Base-by-base conservation (phyloP, 768 basidiomycete genomes). In the Russula lepida region DNA sequence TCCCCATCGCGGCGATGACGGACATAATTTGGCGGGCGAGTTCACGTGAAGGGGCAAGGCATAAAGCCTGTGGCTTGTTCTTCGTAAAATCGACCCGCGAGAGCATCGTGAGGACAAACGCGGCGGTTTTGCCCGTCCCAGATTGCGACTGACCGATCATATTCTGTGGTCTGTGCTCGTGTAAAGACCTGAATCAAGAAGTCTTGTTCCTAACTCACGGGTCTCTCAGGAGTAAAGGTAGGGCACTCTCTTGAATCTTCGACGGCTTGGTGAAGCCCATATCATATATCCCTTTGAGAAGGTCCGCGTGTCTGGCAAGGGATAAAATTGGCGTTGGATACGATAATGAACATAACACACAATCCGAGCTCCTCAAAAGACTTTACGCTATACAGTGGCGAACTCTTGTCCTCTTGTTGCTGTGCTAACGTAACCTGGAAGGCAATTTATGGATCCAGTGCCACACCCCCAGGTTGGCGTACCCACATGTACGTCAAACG, bases 141-240 rank as follows among this genome's bases (percentile, higher is more conserved):
- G 97, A 98, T 70, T 99, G 97, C 54, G 95, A 98, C 76, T 99
- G 97, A 19, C 94, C 97, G 70, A 98, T 98, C 88, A 98, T 95
- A 74, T 98, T 98, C 55, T 86, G 88, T 12, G 95, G 89, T n/a
- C 95, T 99, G 70, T n/a, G 27, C 17, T 35, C 19, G 58, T 17
- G 46, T 61, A 46, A 43, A 21, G 56, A 68, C 21, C 53, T 2
- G 27, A 37, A 46, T 46, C 30, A 43, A 41, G 58, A 53, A 32
- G 33, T 27, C 15, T 4, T 33, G 37, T 55, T 28, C 15, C 27
- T 13, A 13, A 77, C 88, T 68, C 68, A 97, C 94, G 95, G 97
- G 69, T 95, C 87, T 54, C 84, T 71, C 9, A 99, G 84, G 33
- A 98, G 81, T 27, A 99, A 79, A 1, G 97, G 97, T 7, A 98